Evolutionary conservation across 495 filamentous ascomycete species (phyloP), one percentile per base, ranked within the genome.

Genomic region (Penicillium cosmopolitanum): DNA sequence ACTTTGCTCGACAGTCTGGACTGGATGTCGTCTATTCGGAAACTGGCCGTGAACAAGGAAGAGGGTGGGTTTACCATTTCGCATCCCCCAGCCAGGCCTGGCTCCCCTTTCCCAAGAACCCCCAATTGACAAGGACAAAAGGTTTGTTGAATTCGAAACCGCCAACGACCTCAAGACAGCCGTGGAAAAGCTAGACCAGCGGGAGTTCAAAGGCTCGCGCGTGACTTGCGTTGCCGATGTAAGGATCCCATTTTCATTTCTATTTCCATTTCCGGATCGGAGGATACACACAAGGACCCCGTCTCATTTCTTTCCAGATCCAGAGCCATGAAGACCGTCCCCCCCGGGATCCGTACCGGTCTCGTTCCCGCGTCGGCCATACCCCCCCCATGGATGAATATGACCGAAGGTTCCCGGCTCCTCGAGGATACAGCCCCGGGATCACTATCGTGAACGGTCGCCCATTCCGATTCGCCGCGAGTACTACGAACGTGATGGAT

Each of bases 1-100:
- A 99, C 76, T 99, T 98, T 73, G 96, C 95, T 57, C 94, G 95
- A 69, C 90, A 93, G 72, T 96, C 93, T 77, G 92, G 92, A 70
- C 85, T 96, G 74, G 96, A 98, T 74, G 95, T 99, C 64, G 95
- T 99, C 60, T 99, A 96, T 71, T 97, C 93, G 53, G 95, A 99
- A 79, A 93, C 96, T 28, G 89, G 88, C 71, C 92, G 95, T 68
- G 95, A 96, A 65, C 90, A 89, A 75, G 92, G 93, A 61, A 90
- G 88, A 85, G 95, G 95, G 96, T 98, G 75, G 76, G 92, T 83
- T 60, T 47, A 55, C 33, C 44, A 60, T 55, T 31, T 10, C 47
- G 35, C 38, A 56, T 56, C 46, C 46, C 46, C 23, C 9, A 48
- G 21, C 25, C 59, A 31, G 50, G 55, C 54, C 12, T 42, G 47